Conservation (phyloP, 1,139 yeast species). For the Magnusiomyces suaveolens region DNA sequence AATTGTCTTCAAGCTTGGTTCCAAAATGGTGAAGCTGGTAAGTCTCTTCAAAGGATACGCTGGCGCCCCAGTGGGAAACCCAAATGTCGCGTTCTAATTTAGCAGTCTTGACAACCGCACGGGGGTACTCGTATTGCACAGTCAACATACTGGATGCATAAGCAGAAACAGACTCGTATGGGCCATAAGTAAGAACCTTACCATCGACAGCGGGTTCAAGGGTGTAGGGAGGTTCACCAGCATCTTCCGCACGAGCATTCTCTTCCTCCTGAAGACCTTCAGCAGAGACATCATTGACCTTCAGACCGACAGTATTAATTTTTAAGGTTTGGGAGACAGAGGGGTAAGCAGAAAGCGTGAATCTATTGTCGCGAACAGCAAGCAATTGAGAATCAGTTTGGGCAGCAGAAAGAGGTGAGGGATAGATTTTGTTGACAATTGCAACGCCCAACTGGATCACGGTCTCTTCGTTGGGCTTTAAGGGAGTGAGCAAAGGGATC, state of each 20-base stretch:
- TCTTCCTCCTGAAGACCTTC: constrained; percentile 17
- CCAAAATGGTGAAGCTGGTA: constrained; percentile 73
- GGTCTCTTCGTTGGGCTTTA: constrained; percentile 50
- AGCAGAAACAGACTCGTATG: constrained; percentile 41
- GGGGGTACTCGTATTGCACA: constrained; percentile 54
- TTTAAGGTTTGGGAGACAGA: constrained; percentile 38
- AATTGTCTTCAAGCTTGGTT: constrained; percentile 48
- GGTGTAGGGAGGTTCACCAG: not conserved
- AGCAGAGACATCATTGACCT: constrained; percentile 19
- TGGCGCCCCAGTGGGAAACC: constrained; percentile 67
- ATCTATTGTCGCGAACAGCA: constrained; percentile 45
- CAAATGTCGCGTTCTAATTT: constrained; percentile 66
- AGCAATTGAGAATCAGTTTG: constrained; percentile 59
- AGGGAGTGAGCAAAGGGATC: constrained; percentile 51
- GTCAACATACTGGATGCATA: constrained; percentile 42
- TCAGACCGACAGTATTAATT: constrained; percentile 11
- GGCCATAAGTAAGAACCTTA: constrained; percentile 47
- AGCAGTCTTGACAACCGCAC: constrained; percentile 57
- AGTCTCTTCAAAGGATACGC: constrained; percentile 66
- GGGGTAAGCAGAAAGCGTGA: constrained; percentile 53
- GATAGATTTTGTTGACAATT: constrained; percentile 41
- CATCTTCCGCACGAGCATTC: constrained; percentile 5
- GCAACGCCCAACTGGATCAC: constrained; percentile 47
- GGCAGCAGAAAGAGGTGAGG: constrained; percentile 55
- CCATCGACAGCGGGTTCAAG: constrained; percentile 27